phyloP scores from a whole-genome alignment of 2,329 filamentous ascomycete genomes.

The Cordyceps pruinosa region DNA sequence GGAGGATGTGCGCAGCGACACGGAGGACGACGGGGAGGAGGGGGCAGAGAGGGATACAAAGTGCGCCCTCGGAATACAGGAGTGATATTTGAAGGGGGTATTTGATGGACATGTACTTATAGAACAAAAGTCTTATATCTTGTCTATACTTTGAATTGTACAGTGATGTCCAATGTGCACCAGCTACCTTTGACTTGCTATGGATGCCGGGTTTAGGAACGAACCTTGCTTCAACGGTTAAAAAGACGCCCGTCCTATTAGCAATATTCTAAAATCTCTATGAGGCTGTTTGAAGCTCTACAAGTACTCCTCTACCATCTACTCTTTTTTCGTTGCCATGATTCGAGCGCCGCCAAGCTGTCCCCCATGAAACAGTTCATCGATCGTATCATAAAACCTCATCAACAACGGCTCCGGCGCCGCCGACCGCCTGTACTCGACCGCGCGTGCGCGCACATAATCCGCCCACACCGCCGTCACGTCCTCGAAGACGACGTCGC shows the following conservation, averaged over 20 bases:
- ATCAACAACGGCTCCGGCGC: conserved; percentile 10
- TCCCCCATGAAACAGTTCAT: conserved; percentile 14
- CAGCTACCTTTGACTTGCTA: no score
- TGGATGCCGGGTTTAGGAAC: no score
- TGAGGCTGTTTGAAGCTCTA: no score
- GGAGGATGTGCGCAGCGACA: conserved; percentile 82
- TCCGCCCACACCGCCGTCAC: conserved; percentile 15
- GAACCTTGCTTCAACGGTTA: no score
- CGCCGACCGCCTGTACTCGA: conserved; percentile 10
- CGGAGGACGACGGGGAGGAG: conserved; percentile 61
- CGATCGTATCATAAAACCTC: conserved; percentile 15
- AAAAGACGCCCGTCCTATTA: no score
- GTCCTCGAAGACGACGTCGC: conserved; percentile 14
- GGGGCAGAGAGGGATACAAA: neutral
- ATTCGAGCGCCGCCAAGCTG: conserved; percentile 15
- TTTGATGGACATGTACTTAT: no score
- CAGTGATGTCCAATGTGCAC: no score
- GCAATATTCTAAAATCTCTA: no score
- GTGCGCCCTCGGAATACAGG: no score
- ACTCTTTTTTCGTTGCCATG: conserved; percentile 1
- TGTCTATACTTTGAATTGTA: no score
- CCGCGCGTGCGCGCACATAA: conserved; percentile 16
- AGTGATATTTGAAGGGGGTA: no score
- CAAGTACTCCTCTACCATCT: neutral
- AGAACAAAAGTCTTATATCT: no score